phyloP scores from a whole-genome alignment of 2,329 filamentous ascomycete species.

The Pestalotiopsis sp. region DNA sequence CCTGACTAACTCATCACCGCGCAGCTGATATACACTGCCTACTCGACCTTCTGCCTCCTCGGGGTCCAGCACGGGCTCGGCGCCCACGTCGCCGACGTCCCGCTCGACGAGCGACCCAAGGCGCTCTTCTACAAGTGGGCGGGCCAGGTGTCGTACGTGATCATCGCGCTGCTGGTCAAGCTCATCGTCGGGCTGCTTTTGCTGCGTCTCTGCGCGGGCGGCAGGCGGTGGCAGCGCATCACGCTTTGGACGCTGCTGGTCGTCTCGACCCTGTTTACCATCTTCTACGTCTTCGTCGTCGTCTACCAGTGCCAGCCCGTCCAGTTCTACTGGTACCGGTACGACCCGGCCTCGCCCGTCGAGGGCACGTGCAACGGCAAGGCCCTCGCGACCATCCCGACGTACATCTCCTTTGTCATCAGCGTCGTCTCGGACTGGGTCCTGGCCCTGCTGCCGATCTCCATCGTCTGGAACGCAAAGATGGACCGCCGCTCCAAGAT shows the following conservation, averaged over 20 bases:
- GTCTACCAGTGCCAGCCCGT: conserved; percentile 14
- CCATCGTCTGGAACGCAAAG: conserved; percentile 13
- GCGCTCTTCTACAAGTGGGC: conserved; percentile 14
- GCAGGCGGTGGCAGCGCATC: conserved; percentile 11
- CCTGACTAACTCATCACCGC: background rate
- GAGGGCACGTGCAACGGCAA: conserved; percentile 7
- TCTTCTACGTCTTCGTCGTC: conserved; percentile 12
- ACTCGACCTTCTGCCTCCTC: conserved; percentile 10
- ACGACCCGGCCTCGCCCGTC: conserved; percentile 4
- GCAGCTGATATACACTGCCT: conserved; percentile 8
- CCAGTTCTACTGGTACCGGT: conserved; percentile 13
- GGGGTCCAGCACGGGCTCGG: conserved; percentile 14
- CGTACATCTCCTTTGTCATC: conserved; percentile 9
- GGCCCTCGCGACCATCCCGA: background rate
- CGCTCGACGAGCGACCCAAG: conserved; percentile 2
- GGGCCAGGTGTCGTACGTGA: conserved; percentile 9
- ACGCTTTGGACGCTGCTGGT: conserved; percentile 9
- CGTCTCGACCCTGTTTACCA: conserved; percentile 2
- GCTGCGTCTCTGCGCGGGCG: conserved; percentile 6
- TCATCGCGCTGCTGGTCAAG: conserved; percentile 12
- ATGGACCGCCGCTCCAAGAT: conserved; percentile 12
- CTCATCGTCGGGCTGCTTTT: conserved; percentile 11
- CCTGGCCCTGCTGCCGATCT: conserved; percentile 9
- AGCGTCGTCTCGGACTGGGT: conserved; percentile 12
- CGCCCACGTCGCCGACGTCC: conserved; percentile 9